phyloP scores from a whole-genome alignment of 208 protist genomes.

The Kentomonas sorsogonicus region DNA sequence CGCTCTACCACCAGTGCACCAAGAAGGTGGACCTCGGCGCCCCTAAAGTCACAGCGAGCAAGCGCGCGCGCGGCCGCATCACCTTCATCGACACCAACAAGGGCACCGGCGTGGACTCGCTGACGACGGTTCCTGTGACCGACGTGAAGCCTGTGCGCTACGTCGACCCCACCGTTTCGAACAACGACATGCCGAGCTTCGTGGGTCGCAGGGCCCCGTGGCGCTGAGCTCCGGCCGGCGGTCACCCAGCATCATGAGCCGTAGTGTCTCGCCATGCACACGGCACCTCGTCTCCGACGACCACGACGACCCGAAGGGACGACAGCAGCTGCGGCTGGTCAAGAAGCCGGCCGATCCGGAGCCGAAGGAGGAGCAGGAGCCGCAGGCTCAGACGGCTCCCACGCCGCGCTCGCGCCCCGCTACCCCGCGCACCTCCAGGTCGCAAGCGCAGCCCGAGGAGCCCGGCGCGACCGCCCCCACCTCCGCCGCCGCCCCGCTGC shows the following conservation, averaged over 20 bases:
- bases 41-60: conserved; percentile 15
- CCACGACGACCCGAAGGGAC: conserved; percentile 45
- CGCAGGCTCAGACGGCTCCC: conserved; percentile 12
- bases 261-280: conserved; percentile 56
- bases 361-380: background rate
- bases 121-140: conserved; percentile 41
- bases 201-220: conserved; percentile 51
- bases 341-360: no score
- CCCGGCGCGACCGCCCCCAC: no score
- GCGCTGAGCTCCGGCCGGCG: conserved; percentile 33
- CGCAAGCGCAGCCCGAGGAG: no score
- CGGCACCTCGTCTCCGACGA: conserved; percentile 59
- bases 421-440: conserved; percentile 16
- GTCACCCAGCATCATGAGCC: conserved; percentile 69
- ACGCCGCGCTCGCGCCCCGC: conserved; percentile 9
- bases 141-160: conserved; percentile 28
- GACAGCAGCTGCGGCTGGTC: conserved; percentile 35
- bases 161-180: conserved; percentile 22
- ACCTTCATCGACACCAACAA: conserved; percentile 75
- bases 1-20: conserved; percentile 58
- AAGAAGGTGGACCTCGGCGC: conserved; percentile 55
- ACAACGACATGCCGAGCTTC: conserved; percentile 15
- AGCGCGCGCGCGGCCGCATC: conserved; percentile 31
- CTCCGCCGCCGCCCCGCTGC: conserved; percentile 11
- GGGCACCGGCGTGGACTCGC: conserved; percentile 44